A percentile compares a stretch with the other conserved stretches of the same genome.
phyloP scores from a whole-genome alignment of 352 stramenopile species.

The Elongisporangium prolatum region DNA sequence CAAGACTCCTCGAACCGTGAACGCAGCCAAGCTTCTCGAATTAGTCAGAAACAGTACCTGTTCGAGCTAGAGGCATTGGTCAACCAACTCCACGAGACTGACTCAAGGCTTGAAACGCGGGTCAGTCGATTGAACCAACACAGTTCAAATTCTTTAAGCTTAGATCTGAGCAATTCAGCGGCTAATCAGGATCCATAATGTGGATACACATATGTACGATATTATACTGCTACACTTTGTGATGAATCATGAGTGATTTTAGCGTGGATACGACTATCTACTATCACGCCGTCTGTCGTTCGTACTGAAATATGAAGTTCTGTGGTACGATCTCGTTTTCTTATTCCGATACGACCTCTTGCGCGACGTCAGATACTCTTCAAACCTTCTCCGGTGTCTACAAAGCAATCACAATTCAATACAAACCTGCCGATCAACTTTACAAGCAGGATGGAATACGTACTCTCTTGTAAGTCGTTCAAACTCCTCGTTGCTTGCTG shows the following conservation, averaged over 20 bases:
- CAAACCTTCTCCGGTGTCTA: background rate
- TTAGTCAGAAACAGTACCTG: background rate
- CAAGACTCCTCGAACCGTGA: background rate
- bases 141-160: no score
- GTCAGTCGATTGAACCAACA: no score
- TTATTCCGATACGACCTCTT: background rate
- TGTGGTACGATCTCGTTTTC: background rate
- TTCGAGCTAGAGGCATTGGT: background rate
- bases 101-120: no score
- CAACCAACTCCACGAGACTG: no score
- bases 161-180: no score
- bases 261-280: background rate
- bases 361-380: background rate
- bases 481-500: background rate
- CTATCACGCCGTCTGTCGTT: background rate
- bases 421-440: no score
- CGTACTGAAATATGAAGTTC: background rate
- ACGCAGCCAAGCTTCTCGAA: background rate
- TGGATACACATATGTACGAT: no score
- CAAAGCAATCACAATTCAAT: background rate
- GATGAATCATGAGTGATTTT: background rate
- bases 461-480: background rate
- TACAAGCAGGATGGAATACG: background rate
- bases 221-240: no score
- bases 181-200: no score